Evolutionary conservation across 352 stramenopile genomes (phyloP), one percentile per base, ranked within the genome.

Genomic region (Globisporangium heterothallicum): DNA sequence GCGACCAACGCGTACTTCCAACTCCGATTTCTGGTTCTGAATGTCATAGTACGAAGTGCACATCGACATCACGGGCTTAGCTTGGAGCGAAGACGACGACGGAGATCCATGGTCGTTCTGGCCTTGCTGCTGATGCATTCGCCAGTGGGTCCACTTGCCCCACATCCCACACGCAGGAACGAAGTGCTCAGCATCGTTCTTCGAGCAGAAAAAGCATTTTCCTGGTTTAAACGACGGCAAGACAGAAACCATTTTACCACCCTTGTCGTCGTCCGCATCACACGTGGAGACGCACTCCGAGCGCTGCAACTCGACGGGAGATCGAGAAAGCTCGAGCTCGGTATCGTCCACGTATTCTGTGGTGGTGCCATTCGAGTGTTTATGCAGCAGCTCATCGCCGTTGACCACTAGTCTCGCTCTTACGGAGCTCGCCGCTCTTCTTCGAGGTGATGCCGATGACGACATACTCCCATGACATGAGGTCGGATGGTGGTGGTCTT

Each of bases 41-140:
- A 92, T 59, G 54, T 92, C 82, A 46, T 88, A 91, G 53, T 92
- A 92, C 7, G 82, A 92, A 6, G 82, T 92, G 56, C 82, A 92
- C 82, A 92, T 92, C 10, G 70, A 68, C 16, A 77, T 64, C 0
- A 70, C 62, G 8, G 63, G 61, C 29, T 88, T 88, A 7, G 36
- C 40, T 3, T 46, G 18, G 21, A 47, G 16, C 13, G 29, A n/a
- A 27, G 54, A 48, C 3, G 49, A 19, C 16, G 61, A 60, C 10
- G 62, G 61, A 3, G 45, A 24, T 35, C 61, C 57, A 6, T 45
- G 42, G 8, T 54, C 50, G 26, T 53, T 67, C 24, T 71, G 55
- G 21, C 65, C 66, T 19, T 82, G 65, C 43, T 88, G 77, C 47
- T 88, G 77, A 50, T 80, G 82, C 82, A 92, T 87, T 24, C 79